Evolutionary conservation across 352 stramenopile genomes (phyloP), one percentile per base, ranked within the genome.

Genomic region (Peronospora farinosa): DNA sequence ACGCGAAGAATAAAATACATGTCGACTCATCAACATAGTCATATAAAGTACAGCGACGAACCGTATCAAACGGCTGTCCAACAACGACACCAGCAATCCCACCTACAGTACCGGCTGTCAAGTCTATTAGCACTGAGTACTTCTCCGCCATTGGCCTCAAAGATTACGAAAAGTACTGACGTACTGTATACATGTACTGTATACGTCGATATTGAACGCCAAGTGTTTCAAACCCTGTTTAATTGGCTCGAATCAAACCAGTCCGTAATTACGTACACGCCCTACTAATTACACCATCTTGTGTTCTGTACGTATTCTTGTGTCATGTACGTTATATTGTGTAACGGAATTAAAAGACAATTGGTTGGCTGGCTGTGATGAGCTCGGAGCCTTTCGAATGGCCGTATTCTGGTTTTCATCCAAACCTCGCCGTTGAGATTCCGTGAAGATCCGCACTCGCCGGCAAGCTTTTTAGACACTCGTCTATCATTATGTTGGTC

Each of bases 371-470:
- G 49, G 62, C 57, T 52, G 36, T 21, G 19, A 3, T 21, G 19
- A 3, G 19, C 19, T 21, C 19, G 19, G 19, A 21, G 3, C 19
- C 3, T 21, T n/a, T n/a, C n/a, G n/a, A n/a, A 21, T 21, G 19
- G 1, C 36, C 16, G 58, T 65, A 84, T 76, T 84, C 64, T 69
- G 62, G 69, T 73, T 84, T 84, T 72, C 51, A 49, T 59, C 41
- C 50, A 67, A 60, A 72, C 45, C 54, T 69, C 61, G 61, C 57
- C 62, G 58, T 52, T 60, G 65, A 68, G 69, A 63, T 69, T 69
- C 71, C 65, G 78, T 86, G 79, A 80, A 92, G 81, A 92, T 87
- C 81, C 81, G 81, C 81, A 88, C 74, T 88, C 67, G 78, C 81
- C 81, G 81, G 81, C 81, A 92, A 92, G 78, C 75, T 90, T 86